A percentile compares a stretch with the other conserved stretches of the same genome.
Evolutionary conservation across 306 rosid genomes (phyloP).

Genomic region (Quercus ilex): DNA sequence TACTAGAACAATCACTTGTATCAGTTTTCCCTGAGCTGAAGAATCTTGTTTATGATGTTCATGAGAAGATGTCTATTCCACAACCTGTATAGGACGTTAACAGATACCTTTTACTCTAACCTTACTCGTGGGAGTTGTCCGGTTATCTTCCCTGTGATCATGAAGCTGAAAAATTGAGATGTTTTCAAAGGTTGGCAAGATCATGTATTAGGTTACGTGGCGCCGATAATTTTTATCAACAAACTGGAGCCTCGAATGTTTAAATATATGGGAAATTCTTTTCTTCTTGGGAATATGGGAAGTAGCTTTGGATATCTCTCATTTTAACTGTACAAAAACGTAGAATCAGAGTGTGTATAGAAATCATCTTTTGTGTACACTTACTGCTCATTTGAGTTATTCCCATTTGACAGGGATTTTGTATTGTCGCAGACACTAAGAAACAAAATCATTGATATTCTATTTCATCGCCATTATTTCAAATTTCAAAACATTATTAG

Average conservation of each 20-base stretch:
- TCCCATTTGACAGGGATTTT: conserved; percentile 34
- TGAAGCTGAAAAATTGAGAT: conserved; percentile 14
- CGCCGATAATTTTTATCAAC: neutral
- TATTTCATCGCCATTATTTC: conserved; percentile 21
- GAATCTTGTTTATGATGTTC: conserved; percentile 59
- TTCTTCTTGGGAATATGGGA: conserved; percentile 10
- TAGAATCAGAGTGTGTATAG: conserved; percentile 46
- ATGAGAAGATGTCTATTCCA: conserved; percentile 36
- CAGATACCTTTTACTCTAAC: neutral
- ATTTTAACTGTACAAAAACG: conserved; percentile 35
- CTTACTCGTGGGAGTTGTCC: conserved; percentile 17
- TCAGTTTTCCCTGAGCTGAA: conserved; percentile 87
- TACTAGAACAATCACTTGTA: conserved; percentile 67
- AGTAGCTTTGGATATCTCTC: neutral
- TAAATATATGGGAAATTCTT: conserved; percentile 3
- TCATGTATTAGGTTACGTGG: neutral
- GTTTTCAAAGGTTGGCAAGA: conserved; percentile 15
- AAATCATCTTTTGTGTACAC: conserved; percentile 21
- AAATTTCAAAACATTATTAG: neutral
- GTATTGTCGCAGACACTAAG: conserved; percentile 14
- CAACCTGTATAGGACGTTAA: conserved; percentile 40
- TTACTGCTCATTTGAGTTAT: conserved; percentile 19
- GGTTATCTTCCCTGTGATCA: conserved; percentile 23
- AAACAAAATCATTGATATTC: conserved; percentile 27
- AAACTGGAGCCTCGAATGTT: neutral